Evolutionary conservation across 352 stramenopile genomes (phyloP).

Genomic region (Phytophthora ohioensis): DNA sequence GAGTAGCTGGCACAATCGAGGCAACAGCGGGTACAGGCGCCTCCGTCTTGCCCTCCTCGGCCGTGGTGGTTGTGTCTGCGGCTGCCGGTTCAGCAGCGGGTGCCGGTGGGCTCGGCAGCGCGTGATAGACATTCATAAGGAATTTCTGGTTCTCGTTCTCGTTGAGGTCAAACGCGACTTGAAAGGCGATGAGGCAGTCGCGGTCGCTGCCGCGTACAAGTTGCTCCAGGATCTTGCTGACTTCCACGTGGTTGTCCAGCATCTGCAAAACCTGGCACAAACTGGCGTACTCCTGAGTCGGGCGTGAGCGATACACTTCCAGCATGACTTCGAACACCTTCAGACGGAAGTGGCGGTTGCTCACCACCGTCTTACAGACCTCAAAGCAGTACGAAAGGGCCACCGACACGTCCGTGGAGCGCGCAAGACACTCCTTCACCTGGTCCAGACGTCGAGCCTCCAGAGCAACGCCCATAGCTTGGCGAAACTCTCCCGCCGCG

Average conservation of each 20-base stretch:
- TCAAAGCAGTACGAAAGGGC: conserved; percentile 95
- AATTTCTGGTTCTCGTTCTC: conserved; percentile 99
- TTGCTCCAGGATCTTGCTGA: conserved; percentile 88
- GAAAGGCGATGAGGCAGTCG: conserved; percentile 94
- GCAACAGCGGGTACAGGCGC: conserved; percentile 36
- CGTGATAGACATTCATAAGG: conserved; percentile 91
- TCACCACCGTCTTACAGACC: conserved; percentile 93
- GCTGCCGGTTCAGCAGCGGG: conserved; percentile 33
- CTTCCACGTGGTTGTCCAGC: conserved; percentile 85
- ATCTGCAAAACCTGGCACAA: conserved; percentile 91
- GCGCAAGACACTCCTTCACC: conserved; percentile 91
- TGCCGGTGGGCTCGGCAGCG: conserved; percentile 73
- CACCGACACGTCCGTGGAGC: conserved; percentile 72
- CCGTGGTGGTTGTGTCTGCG: conserved; percentile 36
- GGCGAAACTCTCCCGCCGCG: conserved; percentile 92
- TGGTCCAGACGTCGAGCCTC: conserved; percentile 95
- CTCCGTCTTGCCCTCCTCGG: conserved; percentile 56
- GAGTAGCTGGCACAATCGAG: conserved; percentile 40
- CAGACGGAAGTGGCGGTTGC: conserved; percentile 94
- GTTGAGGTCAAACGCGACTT: conserved; percentile 98
- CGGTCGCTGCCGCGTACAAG: conserved; percentile 82
- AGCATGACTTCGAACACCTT: conserved; percentile 95
- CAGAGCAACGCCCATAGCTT: conserved; percentile 98
- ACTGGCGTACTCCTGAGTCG: conserved; percentile 75
- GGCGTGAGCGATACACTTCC: conserved; percentile 72